Evolutionary conservation across 2,329 filamentous ascomycete species (phyloP), one percentile per base, ranked within the genome.

Genomic region (Colletotrichum theobromicola): DNA sequence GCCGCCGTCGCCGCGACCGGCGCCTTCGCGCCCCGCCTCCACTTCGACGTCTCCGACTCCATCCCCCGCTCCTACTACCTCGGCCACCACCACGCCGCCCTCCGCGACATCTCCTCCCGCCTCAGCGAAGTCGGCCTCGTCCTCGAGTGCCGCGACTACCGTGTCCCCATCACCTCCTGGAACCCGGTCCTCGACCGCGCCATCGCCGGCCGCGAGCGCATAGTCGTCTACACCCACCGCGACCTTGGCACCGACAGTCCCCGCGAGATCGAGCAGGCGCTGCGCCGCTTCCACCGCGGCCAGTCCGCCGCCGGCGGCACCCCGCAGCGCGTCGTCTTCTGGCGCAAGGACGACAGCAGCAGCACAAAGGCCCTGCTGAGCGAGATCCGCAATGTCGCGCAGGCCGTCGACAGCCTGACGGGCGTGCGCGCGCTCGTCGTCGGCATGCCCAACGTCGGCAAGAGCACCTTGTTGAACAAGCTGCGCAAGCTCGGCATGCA

Each of bases 361-460:
- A 81, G 81, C 34, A 86, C 87, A 12, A 78, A 77, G 7, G 68
- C 77, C 4, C 81, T 91, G 5, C 81, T 91, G 13, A 76, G 76
- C 21, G 79, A 81, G 35, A 80, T 86, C 21, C 82, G 81, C 46
- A 77, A 81, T 50, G 75, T 80, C 21, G 83, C 84, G 21, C 74
- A 67, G 18, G 77, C 76, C 2, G 77, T 83, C 24, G 83, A 92
- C 78, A 90, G 90, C 26, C 85, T 98, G n/a, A 93, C 94, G 9
- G 96, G 95, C n/a, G 90, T 95, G 78, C 91, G 95, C 63, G 91
- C 95, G 71, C 90, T 99, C 83, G 91, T 98, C 1, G 96, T 98
- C 16, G 97, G 97, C 70, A 98, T 99, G 96, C 97, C 97, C 42
- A 99, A 99, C 81, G 95, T 98, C 1, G 97, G 97, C 42, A 99